Conservation (phyloP, 1,284 basidiomycete genomes). For the Dichomitus squalens region DNA sequence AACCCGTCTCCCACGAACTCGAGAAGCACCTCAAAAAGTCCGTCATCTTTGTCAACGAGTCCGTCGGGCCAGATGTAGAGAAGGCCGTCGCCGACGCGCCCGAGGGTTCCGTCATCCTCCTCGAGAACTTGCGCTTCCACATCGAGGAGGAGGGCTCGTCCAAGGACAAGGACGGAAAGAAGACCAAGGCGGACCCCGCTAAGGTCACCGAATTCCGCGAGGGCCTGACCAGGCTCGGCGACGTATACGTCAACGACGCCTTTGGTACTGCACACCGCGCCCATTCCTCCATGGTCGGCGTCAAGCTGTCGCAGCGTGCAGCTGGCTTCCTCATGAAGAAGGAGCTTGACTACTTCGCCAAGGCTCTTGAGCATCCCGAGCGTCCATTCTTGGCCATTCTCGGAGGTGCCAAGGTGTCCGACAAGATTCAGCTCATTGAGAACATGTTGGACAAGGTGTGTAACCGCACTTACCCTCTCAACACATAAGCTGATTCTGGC, state of each 20-base stretch:
- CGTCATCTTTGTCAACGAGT: conserved; percentile 87
- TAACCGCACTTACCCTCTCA: neutral
- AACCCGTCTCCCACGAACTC: conserved; percentile 81
- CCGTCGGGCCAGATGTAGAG: conserved; percentile 87
- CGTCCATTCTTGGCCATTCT: conserved; percentile 98
- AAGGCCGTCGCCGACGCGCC: conserved; percentile 73
- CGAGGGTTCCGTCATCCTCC: conserved; percentile 84
- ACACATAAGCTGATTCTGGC: neutral
- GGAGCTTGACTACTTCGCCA: conserved; percentile 98
- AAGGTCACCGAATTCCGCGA: conserved; percentile 87
- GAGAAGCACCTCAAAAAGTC: conserved; percentile 68
- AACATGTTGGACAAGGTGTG: conserved; percentile 98
- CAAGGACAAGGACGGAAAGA: conserved; percentile 92
- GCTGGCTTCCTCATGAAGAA: conserved; percentile 98
- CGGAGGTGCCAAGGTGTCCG: conserved; percentile 98
- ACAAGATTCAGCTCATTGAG: conserved; percentile 99
- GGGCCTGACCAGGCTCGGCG: conserved; percentile 88
- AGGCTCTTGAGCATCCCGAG: conserved; percentile 94
- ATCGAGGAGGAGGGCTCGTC: conserved; percentile 96
- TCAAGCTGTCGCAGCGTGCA: conserved; percentile 92
- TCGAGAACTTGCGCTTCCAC: conserved; percentile 99
- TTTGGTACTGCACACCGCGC: conserved; percentile 99
- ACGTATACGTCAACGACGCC: conserved; percentile 98
- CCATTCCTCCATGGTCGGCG: conserved; percentile 98
- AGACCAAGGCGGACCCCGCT: conserved; percentile 88